A percentile compares a stretch with the other conserved stretches of the same genome.
Evolutionary conservation across 257 asterid species (phyloP).

Genomic region (Solanum raphanifolium): DNA sequence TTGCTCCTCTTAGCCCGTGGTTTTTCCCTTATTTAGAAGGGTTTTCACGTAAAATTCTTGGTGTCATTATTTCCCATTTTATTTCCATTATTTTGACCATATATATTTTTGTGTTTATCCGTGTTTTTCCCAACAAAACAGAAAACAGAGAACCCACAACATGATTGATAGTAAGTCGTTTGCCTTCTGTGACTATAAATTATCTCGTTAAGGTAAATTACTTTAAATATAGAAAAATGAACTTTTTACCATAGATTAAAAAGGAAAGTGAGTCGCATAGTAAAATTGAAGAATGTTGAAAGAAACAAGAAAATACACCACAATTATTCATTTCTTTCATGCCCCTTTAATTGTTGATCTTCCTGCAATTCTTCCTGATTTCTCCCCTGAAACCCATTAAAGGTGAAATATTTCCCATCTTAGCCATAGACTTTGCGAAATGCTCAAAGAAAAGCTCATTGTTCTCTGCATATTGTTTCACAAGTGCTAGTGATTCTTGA

Average conservation of each 20-base stretch:
- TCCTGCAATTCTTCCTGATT: conserved; percentile 66
- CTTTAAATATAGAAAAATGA: no score
- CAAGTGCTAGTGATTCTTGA: conserved; percentile 44
- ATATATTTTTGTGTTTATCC: no score
- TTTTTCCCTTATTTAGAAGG: no score
- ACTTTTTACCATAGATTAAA: no score
- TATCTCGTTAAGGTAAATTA: no score
- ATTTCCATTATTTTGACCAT: no score
- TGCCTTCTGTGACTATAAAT: not conserved
- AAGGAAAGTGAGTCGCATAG: no score
- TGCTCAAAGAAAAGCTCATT: conserved; percentile 57
- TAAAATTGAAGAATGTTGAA: not conserved
- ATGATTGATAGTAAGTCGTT: not conserved
- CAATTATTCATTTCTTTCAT: not conserved
- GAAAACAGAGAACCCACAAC: not conserved
- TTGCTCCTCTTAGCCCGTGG: no score
- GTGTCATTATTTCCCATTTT: no score
- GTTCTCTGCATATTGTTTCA: conserved; percentile 56
- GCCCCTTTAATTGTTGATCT: conserved; percentile 21
- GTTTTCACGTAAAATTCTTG: no score
- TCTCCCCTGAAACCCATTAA: conserved; percentile 69
- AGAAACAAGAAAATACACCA: not conserved
- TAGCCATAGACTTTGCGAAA: conserved; percentile 65
- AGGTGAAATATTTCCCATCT: conserved; percentile 84
- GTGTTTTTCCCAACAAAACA: no score